Conservation (phyloP, 2,329 filamentous ascomycete genomes). For the Colletotrichum sp. region DNA sequence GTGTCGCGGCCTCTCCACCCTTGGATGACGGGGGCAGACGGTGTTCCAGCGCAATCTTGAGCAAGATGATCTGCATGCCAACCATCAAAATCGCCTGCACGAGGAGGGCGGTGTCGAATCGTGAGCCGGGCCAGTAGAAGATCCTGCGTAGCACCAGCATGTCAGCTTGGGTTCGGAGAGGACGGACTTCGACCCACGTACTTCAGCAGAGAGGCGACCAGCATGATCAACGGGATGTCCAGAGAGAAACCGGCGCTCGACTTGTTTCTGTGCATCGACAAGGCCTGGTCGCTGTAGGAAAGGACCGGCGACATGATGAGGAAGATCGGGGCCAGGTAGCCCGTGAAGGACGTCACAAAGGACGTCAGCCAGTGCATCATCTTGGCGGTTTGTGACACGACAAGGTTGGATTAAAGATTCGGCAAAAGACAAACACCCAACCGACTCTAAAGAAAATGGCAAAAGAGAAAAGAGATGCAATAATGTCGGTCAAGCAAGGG, state of each 20-base stretch:
- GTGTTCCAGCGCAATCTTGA: conserved; percentile 73
- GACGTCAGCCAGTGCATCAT: conserved; percentile 17
- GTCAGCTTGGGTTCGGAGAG: conserved; percentile 13
- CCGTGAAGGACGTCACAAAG: conserved; percentile 50
- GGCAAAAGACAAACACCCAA: neutral
- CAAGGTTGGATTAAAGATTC: neutral
- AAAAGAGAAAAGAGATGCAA: neutral
- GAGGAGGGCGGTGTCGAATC: conserved; percentile 68
- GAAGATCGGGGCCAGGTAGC: conserved; percentile 66
- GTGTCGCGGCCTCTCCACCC: conserved; percentile 63
- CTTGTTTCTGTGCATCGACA: conserved; percentile 68
- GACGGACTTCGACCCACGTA: conserved; percentile 33
- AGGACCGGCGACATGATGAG: conserved; percentile 67
- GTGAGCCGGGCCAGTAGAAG: conserved; percentile 73
- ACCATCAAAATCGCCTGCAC: conserved; percentile 72
- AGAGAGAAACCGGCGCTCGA: conserved; percentile 73
- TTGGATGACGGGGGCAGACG: conserved; percentile 64
- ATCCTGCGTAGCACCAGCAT: conserved; percentile 48
- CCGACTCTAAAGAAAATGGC: neutral
- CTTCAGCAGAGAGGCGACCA: conserved; percentile 71
- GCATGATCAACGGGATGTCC: conserved; percentile 76
- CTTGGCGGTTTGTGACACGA: neutral
- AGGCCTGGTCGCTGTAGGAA: conserved; percentile 69
- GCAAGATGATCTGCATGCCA: conserved; percentile 63
- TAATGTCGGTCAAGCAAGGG: neutral